Conservation (phyloP, 2,329 filamentous ascomycete species). For the Verticillium klebahnii region DNA sequence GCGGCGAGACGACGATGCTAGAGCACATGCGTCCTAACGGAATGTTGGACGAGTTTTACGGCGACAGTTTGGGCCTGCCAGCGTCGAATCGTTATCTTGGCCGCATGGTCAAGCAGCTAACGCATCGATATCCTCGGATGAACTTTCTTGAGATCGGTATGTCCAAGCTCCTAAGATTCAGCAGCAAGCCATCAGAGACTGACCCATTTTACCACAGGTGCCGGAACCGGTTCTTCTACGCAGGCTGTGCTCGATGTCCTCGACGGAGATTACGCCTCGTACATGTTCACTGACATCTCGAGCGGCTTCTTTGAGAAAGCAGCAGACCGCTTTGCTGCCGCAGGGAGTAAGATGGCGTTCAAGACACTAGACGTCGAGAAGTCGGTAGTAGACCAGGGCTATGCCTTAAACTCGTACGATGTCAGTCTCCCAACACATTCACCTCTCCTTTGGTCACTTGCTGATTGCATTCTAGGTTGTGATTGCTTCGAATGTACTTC, state of each 20-base stretch:
- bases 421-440: constrained; percentile 5
- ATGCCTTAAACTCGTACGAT: constrained; percentile 19
- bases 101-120: constrained; percentile 9
- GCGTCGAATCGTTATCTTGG: background rate
- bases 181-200: too few species aligned
- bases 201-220: constrained; percentile 18
- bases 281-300: constrained; percentile 26
- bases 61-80: constrained; percentile 12
- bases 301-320: constrained; percentile 20
- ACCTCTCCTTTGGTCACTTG: too few species aligned
- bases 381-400: constrained; percentile 22
- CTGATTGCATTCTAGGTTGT: constrained; percentile 6
- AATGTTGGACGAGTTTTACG: constrained; percentile 29
- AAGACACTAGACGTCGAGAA: constrained; percentile 24
- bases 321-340: constrained; percentile 19
- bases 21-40: constrained; percentile 29
- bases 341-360: constrained; percentile 12
- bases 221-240: constrained; percentile 38
- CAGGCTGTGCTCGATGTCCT: constrained; percentile 21
- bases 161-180: background rate
- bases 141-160: constrained; percentile 22
- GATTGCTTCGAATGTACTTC: constrained; percentile 22
- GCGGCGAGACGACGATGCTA: constrained; percentile 26
- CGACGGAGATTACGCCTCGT: constrained; percentile 8
- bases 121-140: constrained; percentile 13